phyloP scores from a whole-genome alignment of 345 rosid genomes.

The Heritiera littoralis region DNA sequence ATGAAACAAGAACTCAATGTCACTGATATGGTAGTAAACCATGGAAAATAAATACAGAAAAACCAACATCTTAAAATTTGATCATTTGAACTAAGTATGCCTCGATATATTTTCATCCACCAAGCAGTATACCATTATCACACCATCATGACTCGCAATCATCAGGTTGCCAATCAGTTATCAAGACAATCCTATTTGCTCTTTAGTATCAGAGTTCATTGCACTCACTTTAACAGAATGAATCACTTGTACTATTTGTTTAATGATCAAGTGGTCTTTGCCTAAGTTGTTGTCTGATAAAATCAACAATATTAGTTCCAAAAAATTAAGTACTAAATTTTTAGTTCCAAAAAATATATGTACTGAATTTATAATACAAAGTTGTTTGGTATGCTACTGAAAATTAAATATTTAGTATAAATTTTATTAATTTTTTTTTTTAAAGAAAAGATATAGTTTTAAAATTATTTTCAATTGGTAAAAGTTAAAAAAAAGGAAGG shows the following conservation, averaged over 20 bases:
- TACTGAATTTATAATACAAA: too few relatives aligned
- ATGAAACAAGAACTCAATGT: not conserved
- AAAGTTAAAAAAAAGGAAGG: too few relatives aligned
- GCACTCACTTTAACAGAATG: not conserved
- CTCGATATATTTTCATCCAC: not conserved
- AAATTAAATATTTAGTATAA: too few relatives aligned
- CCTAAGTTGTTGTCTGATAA: not conserved
- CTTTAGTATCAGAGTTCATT: not conserved
- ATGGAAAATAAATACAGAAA: not conserved
- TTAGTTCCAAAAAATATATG: too few relatives aligned
- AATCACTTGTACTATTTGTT: not conserved
- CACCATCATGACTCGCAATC: constrained; percentile 10
- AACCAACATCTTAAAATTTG: not conserved
- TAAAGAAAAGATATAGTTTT: too few relatives aligned
- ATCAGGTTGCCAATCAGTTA: not conserved
- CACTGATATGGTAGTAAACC: not conserved
- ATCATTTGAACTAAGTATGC: not conserved
- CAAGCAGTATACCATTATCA: constrained; percentile 2
- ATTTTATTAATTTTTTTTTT: too few relatives aligned
- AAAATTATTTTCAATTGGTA: too few relatives aligned
- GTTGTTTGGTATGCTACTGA: too few relatives aligned
- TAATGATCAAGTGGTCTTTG: not conserved
- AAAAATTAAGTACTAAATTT: too few relatives aligned
- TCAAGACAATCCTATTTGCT: not conserved
- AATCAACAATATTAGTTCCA: too few relatives aligned